Evolutionary conservation across 1,284 basidiomycete species (phyloP).

Genomic region (Cryptococcus sp.): DNA sequence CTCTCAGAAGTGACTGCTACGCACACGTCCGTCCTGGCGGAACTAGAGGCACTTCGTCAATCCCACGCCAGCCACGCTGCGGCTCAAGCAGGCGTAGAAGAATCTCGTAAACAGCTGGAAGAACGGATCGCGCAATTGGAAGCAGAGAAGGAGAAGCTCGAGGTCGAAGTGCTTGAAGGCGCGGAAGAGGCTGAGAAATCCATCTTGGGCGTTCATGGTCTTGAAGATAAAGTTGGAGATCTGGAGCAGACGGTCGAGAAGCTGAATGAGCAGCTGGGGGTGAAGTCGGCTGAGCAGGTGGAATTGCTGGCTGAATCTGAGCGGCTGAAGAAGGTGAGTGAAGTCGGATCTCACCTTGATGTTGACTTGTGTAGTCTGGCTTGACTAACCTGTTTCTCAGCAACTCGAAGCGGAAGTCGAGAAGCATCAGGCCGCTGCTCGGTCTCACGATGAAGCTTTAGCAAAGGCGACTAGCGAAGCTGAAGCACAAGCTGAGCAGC

Average conservation of each 20-base stretch:
- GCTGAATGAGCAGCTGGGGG: slow-evolving; percentile 20
- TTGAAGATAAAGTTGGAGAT: slow-evolving; percentile 24
- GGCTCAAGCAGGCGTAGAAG: slow-evolving; percentile 6
- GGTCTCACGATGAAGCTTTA: slow-evolving; percentile 15
- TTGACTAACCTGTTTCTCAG: not conserved
- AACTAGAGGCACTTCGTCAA: slow-evolving; percentile 8
- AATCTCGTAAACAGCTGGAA: slow-evolving; percentile 7
- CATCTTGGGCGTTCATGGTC: slow-evolving; percentile 9
- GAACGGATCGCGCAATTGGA: slow-evolving; percentile 21
- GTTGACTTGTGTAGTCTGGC: not conserved
- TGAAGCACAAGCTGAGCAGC: slow-evolving; percentile 1
- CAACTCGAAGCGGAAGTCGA: slow-evolving; percentile 20
- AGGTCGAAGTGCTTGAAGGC: slow-evolving; percentile 27
- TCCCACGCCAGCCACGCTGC: slow-evolving; percentile 5
- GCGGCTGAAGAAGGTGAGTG: slow-evolving; percentile 14
- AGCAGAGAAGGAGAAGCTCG: slow-evolving; percentile 16
- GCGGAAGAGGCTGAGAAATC: slow-evolving; percentile 34
- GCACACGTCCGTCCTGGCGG: slow-evolving; percentile 20
- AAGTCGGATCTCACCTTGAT: not conserved
- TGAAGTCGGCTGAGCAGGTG: slow-evolving; percentile 10
- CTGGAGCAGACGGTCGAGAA: slow-evolving; percentile 29
- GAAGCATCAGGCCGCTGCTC: slow-evolving; percentile 12
- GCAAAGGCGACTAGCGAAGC: slow-evolving; percentile 8
- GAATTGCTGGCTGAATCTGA: slow-evolving; percentile 4
- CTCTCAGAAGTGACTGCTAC: slow-evolving; percentile 4